A percentile compares a stretch with the other conserved stretches of the same genome.
Evolutionary conservation across 2,329 filamentous ascomycete genomes (phyloP).

Genomic region (Teratosphaeria zuluensis): DNA sequence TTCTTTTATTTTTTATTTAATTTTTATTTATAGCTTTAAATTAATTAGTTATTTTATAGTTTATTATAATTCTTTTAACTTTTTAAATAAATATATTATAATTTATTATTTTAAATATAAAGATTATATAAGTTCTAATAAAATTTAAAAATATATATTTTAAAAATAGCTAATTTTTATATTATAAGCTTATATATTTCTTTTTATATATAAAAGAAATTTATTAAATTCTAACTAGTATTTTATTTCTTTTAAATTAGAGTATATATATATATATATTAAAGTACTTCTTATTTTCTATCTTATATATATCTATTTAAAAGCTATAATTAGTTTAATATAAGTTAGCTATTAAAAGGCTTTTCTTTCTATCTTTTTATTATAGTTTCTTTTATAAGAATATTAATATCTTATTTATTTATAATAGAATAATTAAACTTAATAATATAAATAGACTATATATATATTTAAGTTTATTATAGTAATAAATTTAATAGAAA

Average conservation of each 20-base stretch:
- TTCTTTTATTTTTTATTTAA: background rate
- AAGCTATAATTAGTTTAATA: too few relatives aligned
- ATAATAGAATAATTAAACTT: background rate
- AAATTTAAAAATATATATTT: constrained; percentile 2
- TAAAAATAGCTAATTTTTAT: constrained; percentile 2
- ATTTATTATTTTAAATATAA: background rate
- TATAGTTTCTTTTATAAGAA: too few relatives aligned
- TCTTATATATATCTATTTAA: too few relatives aligned
- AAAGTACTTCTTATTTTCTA: too few relatives aligned
- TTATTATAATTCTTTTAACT: constrained; percentile 4
- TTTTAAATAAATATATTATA: constrained; percentile 1
- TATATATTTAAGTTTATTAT: background rate
- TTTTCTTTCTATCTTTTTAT: too few relatives aligned
- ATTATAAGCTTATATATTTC: constrained; percentile 1
- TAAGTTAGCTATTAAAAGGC: too few relatives aligned
- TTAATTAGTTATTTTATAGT: background rate
- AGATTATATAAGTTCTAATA: background rate
- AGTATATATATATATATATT: too few relatives aligned
- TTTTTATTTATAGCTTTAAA: constrained; percentile 3
- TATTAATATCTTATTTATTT: too few relatives aligned
- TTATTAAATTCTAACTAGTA: constrained; percentile 9
- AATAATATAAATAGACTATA: background rate
- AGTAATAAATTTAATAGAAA: background rate
- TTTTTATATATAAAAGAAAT: constrained; percentile 1
- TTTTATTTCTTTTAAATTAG: background rate